Conservation (phyloP, 1,139 yeast genomes). For the Blastobotrys persicus region DNA sequence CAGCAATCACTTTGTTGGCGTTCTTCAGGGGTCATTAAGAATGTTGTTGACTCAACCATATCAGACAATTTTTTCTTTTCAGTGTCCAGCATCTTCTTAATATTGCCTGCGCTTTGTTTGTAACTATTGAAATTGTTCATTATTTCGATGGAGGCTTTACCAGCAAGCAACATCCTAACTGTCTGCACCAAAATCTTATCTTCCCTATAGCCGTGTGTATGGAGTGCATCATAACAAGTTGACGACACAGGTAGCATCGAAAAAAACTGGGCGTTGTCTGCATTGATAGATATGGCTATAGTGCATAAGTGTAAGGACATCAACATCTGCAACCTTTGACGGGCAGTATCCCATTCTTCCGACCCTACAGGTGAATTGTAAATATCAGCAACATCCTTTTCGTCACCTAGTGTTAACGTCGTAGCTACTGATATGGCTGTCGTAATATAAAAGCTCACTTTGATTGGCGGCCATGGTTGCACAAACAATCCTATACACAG, state of each 20-base stretch:
- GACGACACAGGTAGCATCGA: slow-evolving; percentile 1
- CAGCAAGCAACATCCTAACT: not conserved
- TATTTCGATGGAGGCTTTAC: not conserved
- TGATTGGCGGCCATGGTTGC: slow-evolving; percentile 7
- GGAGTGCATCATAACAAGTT: not conserved
- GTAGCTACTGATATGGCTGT: slow-evolving; percentile 5
- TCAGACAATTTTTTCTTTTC: slow-evolving; percentile 1
- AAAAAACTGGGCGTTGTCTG: not conserved
- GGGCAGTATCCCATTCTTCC: slow-evolving; percentile 4
- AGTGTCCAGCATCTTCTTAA: not conserved
- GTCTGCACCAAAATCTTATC: slow-evolving; percentile 6
- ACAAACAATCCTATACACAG: not conserved
- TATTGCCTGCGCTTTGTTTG: not conserved
- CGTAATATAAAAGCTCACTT: slow-evolving; percentile 3
- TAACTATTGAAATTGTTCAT: not conserved
- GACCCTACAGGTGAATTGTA: not conserved
- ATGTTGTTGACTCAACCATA: slow-evolving; percentile 5
- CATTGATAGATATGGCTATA: not conserved
- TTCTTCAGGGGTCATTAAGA: not conserved
- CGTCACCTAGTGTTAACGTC: slow-evolving; percentile 7
- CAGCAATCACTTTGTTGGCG: not conserved
- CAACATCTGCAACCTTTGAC: slow-evolving; percentile 1
- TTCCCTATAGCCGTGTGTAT: not conserved
- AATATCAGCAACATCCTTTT: slow-evolving; percentile 2
- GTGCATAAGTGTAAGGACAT: not conserved